Conservation (phyloP, 352 stramenopile species). For the Blastocystis sp. region DNA sequence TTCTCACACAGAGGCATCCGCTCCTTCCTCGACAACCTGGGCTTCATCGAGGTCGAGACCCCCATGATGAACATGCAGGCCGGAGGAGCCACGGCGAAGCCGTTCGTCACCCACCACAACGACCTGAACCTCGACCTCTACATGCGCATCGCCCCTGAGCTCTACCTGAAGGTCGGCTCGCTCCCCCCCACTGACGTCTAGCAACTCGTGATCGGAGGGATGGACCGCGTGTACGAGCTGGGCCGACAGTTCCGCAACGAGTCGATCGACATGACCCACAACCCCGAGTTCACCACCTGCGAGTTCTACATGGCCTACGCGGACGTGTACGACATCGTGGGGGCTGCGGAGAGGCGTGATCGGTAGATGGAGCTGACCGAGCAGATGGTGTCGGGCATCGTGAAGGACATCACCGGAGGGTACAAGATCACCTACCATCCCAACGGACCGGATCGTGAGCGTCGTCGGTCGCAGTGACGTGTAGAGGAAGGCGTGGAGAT, state of each 20-base stretch:
- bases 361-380: constrained; percentile 87
- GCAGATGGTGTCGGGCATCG: constrained; percentile 89
- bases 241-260: constrained; percentile 96
- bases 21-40: constrained; percentile 75
- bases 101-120: constrained; percentile 95
- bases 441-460: constrained; percentile 66
- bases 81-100: constrained; percentile 88
- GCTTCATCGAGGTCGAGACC: constrained; percentile 89
- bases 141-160: constrained; percentile 85
- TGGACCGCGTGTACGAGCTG: constrained; percentile 97
- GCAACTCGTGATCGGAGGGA: constrained; percentile 80
- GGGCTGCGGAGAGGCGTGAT: not conserved
- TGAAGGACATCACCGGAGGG: constrained; percentile 88
- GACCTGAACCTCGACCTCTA: constrained; percentile 89
- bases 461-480: not conserved
- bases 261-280: constrained; percentile 93
- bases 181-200: constrained; percentile 64
- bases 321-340: constrained; percentile 88
- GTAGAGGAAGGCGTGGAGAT: constrained; percentile 73
- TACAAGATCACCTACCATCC: constrained; percentile 89
- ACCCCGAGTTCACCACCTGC: constrained; percentile 97
- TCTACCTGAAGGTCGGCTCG: constrained; percentile 90
- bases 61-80: constrained; percentile 96
- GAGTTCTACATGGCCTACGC: constrained; percentile 98
- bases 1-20: constrained; percentile 66